Conservation (phyloP, 352 stramenopile species). For the Phytophthora macrochlamydospora region DNA sequence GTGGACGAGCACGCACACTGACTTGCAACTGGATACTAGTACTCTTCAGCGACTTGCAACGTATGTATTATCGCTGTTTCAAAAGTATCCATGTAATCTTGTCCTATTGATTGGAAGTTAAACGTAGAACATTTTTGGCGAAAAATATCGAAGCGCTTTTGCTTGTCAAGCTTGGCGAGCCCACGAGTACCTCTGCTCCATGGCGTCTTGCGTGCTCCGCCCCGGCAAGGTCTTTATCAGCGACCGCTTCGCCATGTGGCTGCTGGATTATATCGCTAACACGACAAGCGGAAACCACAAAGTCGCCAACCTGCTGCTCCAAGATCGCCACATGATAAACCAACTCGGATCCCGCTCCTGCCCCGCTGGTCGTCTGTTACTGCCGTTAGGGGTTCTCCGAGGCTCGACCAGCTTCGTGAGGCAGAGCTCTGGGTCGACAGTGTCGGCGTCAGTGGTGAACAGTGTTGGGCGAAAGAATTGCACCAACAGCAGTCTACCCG, state of each 20-base stretch:
- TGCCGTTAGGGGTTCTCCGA: constrained; percentile 26
- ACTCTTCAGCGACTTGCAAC: constrained; percentile 9
- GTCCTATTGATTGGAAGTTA: background rate
- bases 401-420: constrained; percentile 7
- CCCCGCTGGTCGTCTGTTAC: constrained; percentile 38
- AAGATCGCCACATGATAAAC: constrained; percentile 26
- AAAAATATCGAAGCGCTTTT: constrained; percentile 6
- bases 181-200: background rate
- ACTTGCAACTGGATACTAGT: background rate
- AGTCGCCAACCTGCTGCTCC: constrained; percentile 23
- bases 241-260: constrained; percentile 46
- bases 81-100: background rate
- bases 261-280: constrained; percentile 7
- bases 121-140: background rate
- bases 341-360: constrained; percentile 22
- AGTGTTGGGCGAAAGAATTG: constrained; percentile 13
- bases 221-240: constrained; percentile 20
- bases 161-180: background rate
- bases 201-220: constrained; percentile 5
- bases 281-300: constrained; percentile 10
- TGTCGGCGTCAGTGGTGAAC: constrained; percentile 7
- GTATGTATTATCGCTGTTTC: background rate
- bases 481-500: constrained; percentile 11
- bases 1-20: constrained; percentile 6
- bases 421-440: constrained; percentile 27